Evolutionary conservation across 2,329 filamentous ascomycete species (phyloP).

Genomic region (Colletotrichum sp.): DNA sequence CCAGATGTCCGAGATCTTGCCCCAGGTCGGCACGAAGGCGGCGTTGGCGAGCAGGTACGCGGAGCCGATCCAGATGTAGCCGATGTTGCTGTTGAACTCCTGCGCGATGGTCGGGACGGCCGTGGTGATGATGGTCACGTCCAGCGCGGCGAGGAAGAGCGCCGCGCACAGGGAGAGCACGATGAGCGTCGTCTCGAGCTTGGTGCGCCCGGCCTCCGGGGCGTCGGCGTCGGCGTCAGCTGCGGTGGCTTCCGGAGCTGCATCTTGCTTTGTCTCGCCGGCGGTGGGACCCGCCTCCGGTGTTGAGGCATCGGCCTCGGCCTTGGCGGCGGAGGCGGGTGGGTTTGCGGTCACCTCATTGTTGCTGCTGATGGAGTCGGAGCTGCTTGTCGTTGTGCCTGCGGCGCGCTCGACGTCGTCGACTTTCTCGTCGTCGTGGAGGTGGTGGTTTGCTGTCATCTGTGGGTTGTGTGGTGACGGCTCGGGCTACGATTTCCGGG

Average conservation of each 20-base stretch:
- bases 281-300: background rate
- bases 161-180: slow-evolving; percentile 23
- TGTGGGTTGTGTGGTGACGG: background rate
- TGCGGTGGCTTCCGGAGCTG: background rate
- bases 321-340: background rate
- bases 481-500: background rate
- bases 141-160: slow-evolving; percentile 52
- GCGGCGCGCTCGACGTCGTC: slow-evolving; percentile 11
- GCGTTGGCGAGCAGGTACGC: slow-evolving; percentile 75
- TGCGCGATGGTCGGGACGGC: slow-evolving; percentile 65
- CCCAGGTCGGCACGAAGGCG: slow-evolving; percentile 74
- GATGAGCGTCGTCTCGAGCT: slow-evolving; percentile 34
- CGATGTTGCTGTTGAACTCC: slow-evolving; percentile 65
- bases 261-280: background rate
- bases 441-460: background rate
- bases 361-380: slow-evolving; percentile 7
- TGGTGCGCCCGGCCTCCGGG: slow-evolving; percentile 41
- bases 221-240: background rate
- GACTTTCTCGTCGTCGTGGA: slow-evolving; percentile 19
- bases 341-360: background rate
- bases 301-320: background rate
- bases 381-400: background rate
- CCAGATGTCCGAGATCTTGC: slow-evolving; percentile 64
- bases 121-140: slow-evolving; percentile 64
- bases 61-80: slow-evolving; percentile 80